Evolutionary conservation across 768 basidiomycete genomes (phyloP).

Genomic region (Phylloporus rhodoxanthus): DNA sequence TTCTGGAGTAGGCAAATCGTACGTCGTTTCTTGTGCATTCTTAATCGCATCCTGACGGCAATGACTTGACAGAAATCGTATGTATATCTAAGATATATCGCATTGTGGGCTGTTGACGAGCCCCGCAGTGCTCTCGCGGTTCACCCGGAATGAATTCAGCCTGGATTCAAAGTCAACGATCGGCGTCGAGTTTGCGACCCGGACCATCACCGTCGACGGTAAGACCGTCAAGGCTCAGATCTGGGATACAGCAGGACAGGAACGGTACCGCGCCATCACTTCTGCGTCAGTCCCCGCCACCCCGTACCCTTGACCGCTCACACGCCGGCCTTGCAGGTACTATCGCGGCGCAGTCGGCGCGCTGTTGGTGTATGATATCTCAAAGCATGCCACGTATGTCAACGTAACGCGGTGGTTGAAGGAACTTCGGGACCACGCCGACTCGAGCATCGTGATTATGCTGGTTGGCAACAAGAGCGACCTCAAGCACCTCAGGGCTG

Average conservation of each 20-base stretch:
- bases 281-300: conserved; percentile 60
- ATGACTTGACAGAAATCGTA: conserved; percentile 31
- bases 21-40: conserved; percentile 37
- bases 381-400: conserved; percentile 90
- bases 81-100: neutral
- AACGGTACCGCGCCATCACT: conserved; percentile 95
- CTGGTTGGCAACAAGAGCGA: conserved; percentile 98
- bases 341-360: conserved; percentile 96
- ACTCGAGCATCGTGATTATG: conserved; percentile 92
- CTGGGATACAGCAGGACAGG: conserved; percentile 99
- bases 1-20: conserved; percentile 99
- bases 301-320: neutral
- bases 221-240: conserved; percentile 98
- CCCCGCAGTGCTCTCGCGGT: conserved; percentile 88
- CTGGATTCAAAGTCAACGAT: conserved; percentile 99
- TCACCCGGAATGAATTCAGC: conserved; percentile 99
- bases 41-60: neutral
- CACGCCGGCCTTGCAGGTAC: conserved; percentile 49
- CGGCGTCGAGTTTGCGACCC: conserved; percentile 97
- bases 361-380: conserved; percentile 89
- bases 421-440: conserved; percentile 92
- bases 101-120: conserved; percentile 3
- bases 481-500: conserved; percentile 94
- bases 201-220: conserved; percentile 92
- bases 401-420: conserved; percentile 96